phyloP scores from a whole-genome alignment of 768 basidiomycete genomes.

The Clitopilus hobsonii region DNA sequence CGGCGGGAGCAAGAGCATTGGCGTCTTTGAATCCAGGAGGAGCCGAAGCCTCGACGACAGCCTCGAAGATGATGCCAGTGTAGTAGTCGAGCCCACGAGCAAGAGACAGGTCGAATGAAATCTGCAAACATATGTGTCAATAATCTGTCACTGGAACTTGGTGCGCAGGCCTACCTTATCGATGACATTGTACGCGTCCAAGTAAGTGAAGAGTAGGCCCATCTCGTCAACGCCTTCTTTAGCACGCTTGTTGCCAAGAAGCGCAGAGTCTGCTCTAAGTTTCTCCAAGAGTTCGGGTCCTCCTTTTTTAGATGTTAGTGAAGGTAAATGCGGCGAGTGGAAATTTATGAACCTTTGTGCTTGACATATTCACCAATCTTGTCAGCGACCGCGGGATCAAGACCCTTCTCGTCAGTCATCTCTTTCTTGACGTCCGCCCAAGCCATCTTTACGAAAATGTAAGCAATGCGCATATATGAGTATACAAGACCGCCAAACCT shows the following conservation, averaged over 20 bases:
- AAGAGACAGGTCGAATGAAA: constrained; percentile 95
- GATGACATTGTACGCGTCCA: constrained; percentile 74
- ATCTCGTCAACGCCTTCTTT: constrained; percentile 86
- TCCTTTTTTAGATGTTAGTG: constrained; percentile 38
- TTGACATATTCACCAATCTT: constrained; percentile 97
- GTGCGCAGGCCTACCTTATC: constrained; percentile 53
- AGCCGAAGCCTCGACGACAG: constrained; percentile 88
- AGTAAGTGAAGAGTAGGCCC: constrained; percentile 75
- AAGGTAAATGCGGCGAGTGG: background rate
- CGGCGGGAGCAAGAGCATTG: constrained; percentile 41
- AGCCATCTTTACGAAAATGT: constrained; percentile 45
- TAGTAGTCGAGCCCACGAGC: constrained; percentile 99
- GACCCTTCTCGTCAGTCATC: constrained; percentile 94
- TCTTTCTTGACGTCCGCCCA: constrained; percentile 94
- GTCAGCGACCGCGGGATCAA: constrained; percentile 78
- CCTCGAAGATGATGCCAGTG: constrained; percentile 98
- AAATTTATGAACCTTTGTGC: constrained; percentile 65
- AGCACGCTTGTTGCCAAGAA: constrained; percentile 70
- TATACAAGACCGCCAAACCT: constrained; percentile 41
- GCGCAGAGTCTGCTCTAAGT: constrained; percentile 55
- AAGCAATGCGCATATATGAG: background rate
- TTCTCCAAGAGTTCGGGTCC: constrained; percentile 71
- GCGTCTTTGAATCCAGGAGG: constrained; percentile 73
- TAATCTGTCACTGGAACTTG: background rate
- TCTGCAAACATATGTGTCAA: constrained; percentile 34